Evolutionary conservation across 208 protist species (phyloP), one percentile per base, ranked within the genome.

Genomic region (Leishmania turanica): DNA sequence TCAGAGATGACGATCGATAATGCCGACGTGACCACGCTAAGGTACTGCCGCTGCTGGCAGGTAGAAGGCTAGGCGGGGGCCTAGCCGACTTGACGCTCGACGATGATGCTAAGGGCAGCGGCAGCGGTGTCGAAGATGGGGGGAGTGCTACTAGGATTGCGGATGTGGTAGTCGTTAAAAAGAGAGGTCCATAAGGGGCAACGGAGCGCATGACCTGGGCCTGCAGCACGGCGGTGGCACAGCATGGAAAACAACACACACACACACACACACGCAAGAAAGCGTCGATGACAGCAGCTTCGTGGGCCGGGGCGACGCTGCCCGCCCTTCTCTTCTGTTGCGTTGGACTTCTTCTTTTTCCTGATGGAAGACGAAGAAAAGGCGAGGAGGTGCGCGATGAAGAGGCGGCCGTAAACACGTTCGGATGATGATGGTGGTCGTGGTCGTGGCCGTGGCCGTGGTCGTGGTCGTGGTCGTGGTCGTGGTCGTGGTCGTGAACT

Each of bases 221-320:
- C 37, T 7, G 1, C 19, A 31, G 42, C 31, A 53, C 83, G 9
- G 60, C 69, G 65, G 37, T 78, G 77, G 34, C 54, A 76, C 1
- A 85, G 42, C 77, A 88, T 80, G 78, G 60, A 79, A 70, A 69
- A 21, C 66, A 6, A 77, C 19, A 45, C 15, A 21, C 51, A 21
- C 51, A 21, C 15, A 27, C 6, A 40, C 34, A 72, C 17, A 37
- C 34, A 45, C 15, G 53, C 4, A 15, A 49, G 27, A 31, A 40
- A 73, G 3, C 24, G 13, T 40, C 31, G 40, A 70, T 42, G 34
- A 49, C 9, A 19, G 37, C 37, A 70, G 40, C 65, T 21, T 17
- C 65, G 65, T 13, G 3, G 56, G 56, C 7, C 56, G 56, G 27
- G 7, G 11, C 31, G 24, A 13, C 31, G 31, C 27, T 40, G 15